A percentile compares a stretch with the other conserved stretches of the same genome.
Evolutionary conservation across 2,329 filamentous ascomycete species (phyloP).

Genomic region (Cladorrhinum sp.): DNA sequence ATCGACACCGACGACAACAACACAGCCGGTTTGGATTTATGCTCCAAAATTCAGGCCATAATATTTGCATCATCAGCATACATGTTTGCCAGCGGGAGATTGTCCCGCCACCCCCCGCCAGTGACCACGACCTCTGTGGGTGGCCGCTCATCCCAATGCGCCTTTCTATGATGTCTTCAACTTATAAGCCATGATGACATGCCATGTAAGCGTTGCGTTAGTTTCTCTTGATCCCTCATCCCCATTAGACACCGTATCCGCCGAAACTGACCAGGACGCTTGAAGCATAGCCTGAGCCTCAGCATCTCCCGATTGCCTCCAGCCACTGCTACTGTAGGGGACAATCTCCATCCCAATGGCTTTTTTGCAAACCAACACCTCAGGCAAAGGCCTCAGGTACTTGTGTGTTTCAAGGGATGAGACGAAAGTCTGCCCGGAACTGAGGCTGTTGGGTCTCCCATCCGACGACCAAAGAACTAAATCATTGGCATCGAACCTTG

Average conservation of each 20-base stretch:
- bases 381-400: not conserved
- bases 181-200: not conserved
- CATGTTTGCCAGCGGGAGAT: not conserved
- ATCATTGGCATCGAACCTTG: not conserved
- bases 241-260: not conserved
- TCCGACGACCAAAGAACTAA: not conserved
- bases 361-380: not conserved
- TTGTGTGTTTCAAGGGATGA: not conserved
- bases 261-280: not conserved
- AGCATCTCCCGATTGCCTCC: not conserved
- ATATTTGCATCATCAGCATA: not conserved
- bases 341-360: not conserved
- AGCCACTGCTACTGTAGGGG: not conserved
- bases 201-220: not conserved
- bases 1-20: not conserved
- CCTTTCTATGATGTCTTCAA: no score
- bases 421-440: not conserved
- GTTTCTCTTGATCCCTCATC: no score
- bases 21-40: no score
- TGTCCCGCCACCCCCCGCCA: not conserved
- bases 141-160: not conserved
- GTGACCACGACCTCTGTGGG: not conserved
- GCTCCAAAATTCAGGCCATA: not conserved
- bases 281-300: not conserved
- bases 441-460: not conserved